Conservation (phyloP, 2,329 filamentous ascomycete genomes). For the Thelonectria olida region DNA sequence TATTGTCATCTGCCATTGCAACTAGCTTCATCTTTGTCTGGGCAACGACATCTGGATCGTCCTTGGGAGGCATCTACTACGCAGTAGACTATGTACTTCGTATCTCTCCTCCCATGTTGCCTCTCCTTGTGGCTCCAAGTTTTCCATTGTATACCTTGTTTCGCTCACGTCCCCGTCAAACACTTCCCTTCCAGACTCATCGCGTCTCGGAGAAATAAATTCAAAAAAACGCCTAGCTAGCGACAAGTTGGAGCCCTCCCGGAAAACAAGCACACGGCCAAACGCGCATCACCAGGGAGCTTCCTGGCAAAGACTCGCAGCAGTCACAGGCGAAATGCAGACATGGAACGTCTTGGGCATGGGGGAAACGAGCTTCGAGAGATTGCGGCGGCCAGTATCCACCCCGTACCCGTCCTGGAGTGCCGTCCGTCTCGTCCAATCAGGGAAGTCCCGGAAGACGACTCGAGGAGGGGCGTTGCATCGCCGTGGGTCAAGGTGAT, state of each 20-base stretch:
- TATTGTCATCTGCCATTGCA: constrained; percentile 6
- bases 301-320: constrained; percentile 10
- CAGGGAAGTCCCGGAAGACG: neutral
- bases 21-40: neutral
- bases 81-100: too few species aligned
- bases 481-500: constrained; percentile 3
- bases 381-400: constrained; percentile 10
- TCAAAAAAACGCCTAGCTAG: constrained; percentile 1
- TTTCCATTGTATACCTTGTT: too few species aligned
- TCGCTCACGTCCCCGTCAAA: neutral
- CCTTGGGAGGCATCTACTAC: neutral
- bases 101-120: neutral
- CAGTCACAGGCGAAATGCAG: constrained; percentile 12
- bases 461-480: constrained; percentile 1
- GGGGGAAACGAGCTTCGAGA: constrained; percentile 1
- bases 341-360: constrained; percentile 9
- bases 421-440: constrained; percentile 7
- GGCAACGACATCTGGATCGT: neutral
- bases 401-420: neutral
- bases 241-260: constrained; percentile 5
- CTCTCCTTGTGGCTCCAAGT: too few species aligned
- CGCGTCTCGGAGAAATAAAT: constrained; percentile 5
- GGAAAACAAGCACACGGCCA: constrained; percentile 1
- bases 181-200: neutral
- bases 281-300: constrained; percentile 10